Base-by-base conservation (phyloP, 192 early-diverging fungal genomes). In the Coemansia sp. region DNA sequence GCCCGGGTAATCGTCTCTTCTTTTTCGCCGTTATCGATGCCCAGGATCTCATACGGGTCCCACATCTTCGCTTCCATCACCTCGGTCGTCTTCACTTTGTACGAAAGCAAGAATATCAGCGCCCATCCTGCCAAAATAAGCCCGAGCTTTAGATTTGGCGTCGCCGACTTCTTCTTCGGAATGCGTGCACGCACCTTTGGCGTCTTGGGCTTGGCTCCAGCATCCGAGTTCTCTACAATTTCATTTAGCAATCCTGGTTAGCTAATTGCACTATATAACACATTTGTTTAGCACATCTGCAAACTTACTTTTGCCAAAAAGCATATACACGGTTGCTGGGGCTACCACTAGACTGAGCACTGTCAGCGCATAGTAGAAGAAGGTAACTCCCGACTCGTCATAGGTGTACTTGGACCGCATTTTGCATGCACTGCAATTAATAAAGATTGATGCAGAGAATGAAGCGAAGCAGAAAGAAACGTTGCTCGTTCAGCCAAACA, bases 21-120 rank as follows among this genome's bases (percentile, higher is more conserved):
- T 28, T 60, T 59, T 38, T 84, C 78, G 19, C 82, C 80, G 68
- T 84, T 65, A 37, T 78, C 74, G 38, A 98, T 78, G 31, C 92
- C 93, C 26, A 98, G 84, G 62, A 98, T 88, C 73, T 88, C 84
- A 74, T 91, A 98, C n/a, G 97, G 97, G 79, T 98, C 92, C 93
- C 94, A 98, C 21, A 82, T 74, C 38, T 86, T 81, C 17, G 83
- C 66, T 63, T 93, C 86, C 59, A 85, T 83, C 25, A 87, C 64
- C 12, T 82, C 69, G 3, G 91, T 92, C 15, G 59, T 75, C 73
- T 81, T 81, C 42, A 81, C 78, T 50, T 81, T 75, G 64, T 81
- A 81, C 25, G 78, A 72, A 7, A 81, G 64, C 59, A 81, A 7
- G 31, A 75, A 80, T 57, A 75, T 68, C 72, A 74, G 48, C 4